Conservation (phyloP, 2,329 filamentous ascomycete species). For the Ceratocystis cubensis region DNA sequence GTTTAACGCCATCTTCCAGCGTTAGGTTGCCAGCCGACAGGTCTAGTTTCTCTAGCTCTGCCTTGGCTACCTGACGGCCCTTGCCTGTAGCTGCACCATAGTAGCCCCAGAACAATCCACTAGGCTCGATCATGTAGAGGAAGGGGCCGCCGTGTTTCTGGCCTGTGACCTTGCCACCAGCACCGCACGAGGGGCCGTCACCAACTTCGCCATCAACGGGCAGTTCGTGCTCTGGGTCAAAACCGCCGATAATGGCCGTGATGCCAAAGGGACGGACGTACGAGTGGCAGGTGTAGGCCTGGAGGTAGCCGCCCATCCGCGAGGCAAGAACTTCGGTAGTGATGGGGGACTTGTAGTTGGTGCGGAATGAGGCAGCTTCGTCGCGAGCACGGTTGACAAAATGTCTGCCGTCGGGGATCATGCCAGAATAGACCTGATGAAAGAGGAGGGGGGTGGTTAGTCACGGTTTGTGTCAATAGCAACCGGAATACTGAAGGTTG, state of each 20-base stretch:
- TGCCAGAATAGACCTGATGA: slow-evolving; percentile 73
- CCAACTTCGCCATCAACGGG: slow-evolving; percentile 88
- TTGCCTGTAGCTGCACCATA: slow-evolving; percentile 96
- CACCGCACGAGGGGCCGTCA: slow-evolving; percentile 60
- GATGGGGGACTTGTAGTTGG: slow-evolving; percentile 89
- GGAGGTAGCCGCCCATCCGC: slow-evolving; percentile 89
- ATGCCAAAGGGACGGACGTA: slow-evolving; percentile 95
- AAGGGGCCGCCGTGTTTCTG: slow-evolving; percentile 77
- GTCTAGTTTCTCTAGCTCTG: slow-evolving; percentile 95
- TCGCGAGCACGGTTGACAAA: slow-evolving; percentile 90
- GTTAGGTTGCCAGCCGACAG: slow-evolving; percentile 64
- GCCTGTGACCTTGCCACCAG: slow-evolving; percentile 66
- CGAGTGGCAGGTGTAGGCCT: slow-evolving; percentile 95
- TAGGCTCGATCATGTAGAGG: slow-evolving; percentile 98
- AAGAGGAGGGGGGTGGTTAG: not conserved
- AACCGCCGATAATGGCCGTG: slow-evolving; percentile 84
- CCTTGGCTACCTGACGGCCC: slow-evolving; percentile 91
- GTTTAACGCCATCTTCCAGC: slow-evolving; percentile 79
- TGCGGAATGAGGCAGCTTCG: slow-evolving; percentile 82
- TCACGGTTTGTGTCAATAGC: not conserved
- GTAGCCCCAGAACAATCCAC: slow-evolving; percentile 96
- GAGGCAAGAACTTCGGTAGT: slow-evolving; percentile 75
- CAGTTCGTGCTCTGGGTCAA: slow-evolving; percentile 76
- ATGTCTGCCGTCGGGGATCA: slow-evolving; percentile 88
- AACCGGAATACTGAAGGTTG: no score